Conservation (phyloP, 306 rosid genomes). For the Castanea crenata region DNA sequence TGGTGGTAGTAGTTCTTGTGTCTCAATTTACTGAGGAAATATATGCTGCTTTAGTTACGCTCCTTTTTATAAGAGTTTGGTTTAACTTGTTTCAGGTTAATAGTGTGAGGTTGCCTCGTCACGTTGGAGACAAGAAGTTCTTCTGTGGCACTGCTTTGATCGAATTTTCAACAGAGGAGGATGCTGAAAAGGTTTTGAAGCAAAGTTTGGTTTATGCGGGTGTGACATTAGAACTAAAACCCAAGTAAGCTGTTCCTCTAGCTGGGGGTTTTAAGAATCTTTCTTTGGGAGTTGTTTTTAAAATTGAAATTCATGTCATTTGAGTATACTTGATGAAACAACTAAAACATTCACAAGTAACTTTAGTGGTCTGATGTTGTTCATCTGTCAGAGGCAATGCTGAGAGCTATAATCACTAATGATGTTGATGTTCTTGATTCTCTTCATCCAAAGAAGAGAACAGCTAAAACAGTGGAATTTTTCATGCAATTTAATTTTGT, state of each 20-base stretch:
- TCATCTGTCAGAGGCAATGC: background rate
- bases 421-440: background rate
- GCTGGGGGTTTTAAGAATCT: background rate
- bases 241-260: slow-evolving; percentile 55
- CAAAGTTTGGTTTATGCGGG: slow-evolving; percentile 58
- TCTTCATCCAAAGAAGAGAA: background rate
- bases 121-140: slow-evolving; percentile 74
- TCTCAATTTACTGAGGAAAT: background rate
- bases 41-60: background rate
- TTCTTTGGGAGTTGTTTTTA: background rate
- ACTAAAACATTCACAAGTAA: background rate
- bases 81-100: slow-evolving; percentile 54
- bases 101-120: slow-evolving; percentile 86
- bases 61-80: background rate
- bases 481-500: background rate
- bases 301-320: background rate
- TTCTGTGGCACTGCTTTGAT: slow-evolving; percentile 81
- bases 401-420: background rate
- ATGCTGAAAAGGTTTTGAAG: slow-evolving; percentile 45
- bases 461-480: background rate
- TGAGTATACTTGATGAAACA: background rate
- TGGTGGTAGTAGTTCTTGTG: background rate
- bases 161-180: slow-evolving; percentile 77
- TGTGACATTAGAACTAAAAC: slow-evolving; percentile 57
- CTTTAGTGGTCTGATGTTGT: background rate